Conservation (phyloP, 78 protist genomes). For the Paratrimastix pyriformis region DNA sequence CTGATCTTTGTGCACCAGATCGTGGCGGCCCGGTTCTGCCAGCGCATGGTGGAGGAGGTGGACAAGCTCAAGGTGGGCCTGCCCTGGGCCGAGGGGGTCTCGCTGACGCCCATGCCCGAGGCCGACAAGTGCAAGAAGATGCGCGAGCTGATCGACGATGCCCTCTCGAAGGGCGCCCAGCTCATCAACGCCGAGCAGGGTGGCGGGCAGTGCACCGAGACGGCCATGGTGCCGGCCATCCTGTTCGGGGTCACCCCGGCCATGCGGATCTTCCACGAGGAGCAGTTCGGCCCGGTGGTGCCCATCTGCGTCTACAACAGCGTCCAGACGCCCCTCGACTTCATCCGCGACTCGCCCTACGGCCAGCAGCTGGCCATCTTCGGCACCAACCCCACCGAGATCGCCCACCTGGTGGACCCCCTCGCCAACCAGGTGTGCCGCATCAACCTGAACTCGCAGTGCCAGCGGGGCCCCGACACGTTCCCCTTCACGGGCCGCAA, state of each 20-base stretch:
- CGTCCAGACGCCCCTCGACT: background rate
- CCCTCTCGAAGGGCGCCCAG: slow-evolving; percentile 24
- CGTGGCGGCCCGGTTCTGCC: background rate
- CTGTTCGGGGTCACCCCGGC: background rate
- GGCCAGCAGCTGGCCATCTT: slow-evolving; percentile 40
- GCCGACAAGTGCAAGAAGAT: slow-evolving; percentile 4
- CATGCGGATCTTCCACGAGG: slow-evolving; percentile 29
- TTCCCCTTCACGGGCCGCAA: slow-evolving; percentile 43
- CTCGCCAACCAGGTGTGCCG: slow-evolving; percentile 22
- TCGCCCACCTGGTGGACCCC: slow-evolving; percentile 17
- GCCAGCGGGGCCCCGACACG: slow-evolving; percentile 35
- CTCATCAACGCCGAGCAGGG: slow-evolving; percentile 3
- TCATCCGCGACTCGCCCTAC: background rate
- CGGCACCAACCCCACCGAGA: background rate
- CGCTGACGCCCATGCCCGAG: slow-evolving; percentile 41
- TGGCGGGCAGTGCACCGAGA: slow-evolving; percentile 12
- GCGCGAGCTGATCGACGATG: background rate
- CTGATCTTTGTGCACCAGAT: slow-evolving; percentile 1
- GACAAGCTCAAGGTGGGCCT: slow-evolving; percentile 25
- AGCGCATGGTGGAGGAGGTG: background rate
- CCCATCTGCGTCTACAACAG: slow-evolving; percentile 2
- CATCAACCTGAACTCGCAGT: slow-evolving; percentile 38
- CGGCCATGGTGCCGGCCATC: slow-evolving; percentile 14
- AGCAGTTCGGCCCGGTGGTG: slow-evolving; percentile 43
- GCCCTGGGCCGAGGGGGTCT: slow-evolving; percentile 35